These are phyloP conservation scores for Theobroma cacao DNA, from an alignment of 345 rosid species.

Conservation along the genomic window DNA sequence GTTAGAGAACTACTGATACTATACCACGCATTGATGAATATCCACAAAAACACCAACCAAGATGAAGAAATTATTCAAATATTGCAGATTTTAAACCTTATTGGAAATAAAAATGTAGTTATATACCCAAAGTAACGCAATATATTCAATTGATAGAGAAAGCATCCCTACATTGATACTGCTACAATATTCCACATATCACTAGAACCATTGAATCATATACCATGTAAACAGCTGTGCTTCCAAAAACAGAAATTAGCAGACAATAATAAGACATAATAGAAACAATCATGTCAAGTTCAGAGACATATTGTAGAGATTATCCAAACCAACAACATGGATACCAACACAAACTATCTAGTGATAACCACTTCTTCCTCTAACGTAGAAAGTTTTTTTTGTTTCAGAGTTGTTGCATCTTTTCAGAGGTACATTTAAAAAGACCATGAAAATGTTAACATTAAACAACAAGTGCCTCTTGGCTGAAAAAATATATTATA, in stretches of 20 bases:
- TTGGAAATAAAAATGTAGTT: neutral
- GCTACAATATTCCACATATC: neutral
- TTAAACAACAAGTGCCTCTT: neutral
- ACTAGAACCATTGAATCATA: neutral
- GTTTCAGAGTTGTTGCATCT: conserved; percentile 1
- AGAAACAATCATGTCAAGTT: neutral
- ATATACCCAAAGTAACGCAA: neutral
- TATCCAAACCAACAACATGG: neutral
- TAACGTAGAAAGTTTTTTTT: neutral
- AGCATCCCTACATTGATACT: neutral
- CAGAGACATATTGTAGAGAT: neutral
- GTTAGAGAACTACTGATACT: neutral
- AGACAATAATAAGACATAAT: neutral
- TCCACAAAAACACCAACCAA: neutral
- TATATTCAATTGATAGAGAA: neutral
- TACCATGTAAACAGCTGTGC: neutral
- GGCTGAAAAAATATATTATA: neutral
- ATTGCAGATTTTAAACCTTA: neutral
- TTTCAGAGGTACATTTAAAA: neutral
- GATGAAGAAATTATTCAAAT: neutral
- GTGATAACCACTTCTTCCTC: neutral
- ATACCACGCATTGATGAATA: neutral
- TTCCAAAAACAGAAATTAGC: neutral
- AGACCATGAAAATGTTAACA: neutral
- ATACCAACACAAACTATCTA: neutral